Conservation (phyloP, 192 early-diverging fungal genomes). For the Podila clonocystis region DNA sequence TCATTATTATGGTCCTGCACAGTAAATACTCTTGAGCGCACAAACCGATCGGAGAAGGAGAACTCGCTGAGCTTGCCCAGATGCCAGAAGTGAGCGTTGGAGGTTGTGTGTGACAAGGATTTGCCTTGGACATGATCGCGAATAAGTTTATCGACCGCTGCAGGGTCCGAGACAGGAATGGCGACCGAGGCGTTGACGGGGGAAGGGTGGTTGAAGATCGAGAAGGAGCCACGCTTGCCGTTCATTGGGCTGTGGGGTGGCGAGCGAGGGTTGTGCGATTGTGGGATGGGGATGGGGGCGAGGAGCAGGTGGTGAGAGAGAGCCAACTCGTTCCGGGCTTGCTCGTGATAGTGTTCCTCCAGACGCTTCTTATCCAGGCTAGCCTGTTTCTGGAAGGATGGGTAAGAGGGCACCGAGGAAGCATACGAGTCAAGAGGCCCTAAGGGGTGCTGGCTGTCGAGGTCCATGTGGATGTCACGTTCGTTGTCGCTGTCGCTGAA, state of each 20-base stretch:
- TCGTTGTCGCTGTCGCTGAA: conserved; percentile 38
- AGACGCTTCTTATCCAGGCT: background rate
- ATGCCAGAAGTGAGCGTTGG: conserved; percentile 39
- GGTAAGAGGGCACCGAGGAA: background rate
- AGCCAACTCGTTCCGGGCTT: conserved; percentile 4
- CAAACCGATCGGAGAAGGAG: conserved; percentile 48
- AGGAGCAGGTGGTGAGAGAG: conserved; percentile 35
- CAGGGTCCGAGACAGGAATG: conserved; percentile 30
- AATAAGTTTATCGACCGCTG: conserved; percentile 26
- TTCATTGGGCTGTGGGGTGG: conserved; percentile 32
- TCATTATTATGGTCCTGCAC: conserved; percentile 9
- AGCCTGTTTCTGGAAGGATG: background rate
- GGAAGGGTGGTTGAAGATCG: conserved; percentile 31
- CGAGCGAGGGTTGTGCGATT: conserved; percentile 10
- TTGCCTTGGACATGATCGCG: conserved; percentile 21
- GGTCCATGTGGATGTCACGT: conserved; percentile 1
- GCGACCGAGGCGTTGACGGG: conserved; percentile 19
- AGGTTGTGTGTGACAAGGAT: conserved; percentile 16
- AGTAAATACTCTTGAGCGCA: conserved; percentile 41
- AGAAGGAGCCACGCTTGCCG: conserved; percentile 13
- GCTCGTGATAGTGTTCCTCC: conserved; percentile 6
- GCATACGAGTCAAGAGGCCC: background rate
- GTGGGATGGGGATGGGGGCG: conserved; percentile 40
- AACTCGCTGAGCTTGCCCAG: conserved; percentile 49
- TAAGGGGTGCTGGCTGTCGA: conserved; percentile 3